A percentile compares a stretch with the other conserved stretches of the same genome.
Evolutionary conservation across 1,284 basidiomycete genomes (phyloP).

Genomic region (Gymnopus androsaceus): DNA sequence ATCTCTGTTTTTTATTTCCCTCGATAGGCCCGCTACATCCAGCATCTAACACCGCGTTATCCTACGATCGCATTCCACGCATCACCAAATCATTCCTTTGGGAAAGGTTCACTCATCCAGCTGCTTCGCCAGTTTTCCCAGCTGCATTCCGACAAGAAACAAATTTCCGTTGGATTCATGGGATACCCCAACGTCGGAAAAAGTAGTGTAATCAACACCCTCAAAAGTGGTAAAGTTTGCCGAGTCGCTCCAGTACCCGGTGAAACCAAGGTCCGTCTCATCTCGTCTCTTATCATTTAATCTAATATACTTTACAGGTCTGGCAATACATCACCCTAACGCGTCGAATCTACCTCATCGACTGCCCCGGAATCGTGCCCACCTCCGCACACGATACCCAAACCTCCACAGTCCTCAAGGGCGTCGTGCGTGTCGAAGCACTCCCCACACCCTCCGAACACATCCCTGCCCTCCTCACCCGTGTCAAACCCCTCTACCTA

Average conservation of each 20-base stretch:
- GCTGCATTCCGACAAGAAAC: slow-evolving; percentile 98
- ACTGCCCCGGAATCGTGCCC: slow-evolving; percentile 98
- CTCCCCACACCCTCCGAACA: slow-evolving; percentile 93
- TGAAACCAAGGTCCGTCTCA: slow-evolving; percentile 83
- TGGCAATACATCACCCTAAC: slow-evolving; percentile 99
- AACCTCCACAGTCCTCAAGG: slow-evolving; percentile 93
- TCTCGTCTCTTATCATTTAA: not conserved
- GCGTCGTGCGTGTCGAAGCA: slow-evolving; percentile 96
- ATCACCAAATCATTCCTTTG: slow-evolving; percentile 98
- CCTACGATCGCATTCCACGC: slow-evolving; percentile 99
- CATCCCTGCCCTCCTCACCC: slow-evolving; percentile 83
- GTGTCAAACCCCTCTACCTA: slow-evolving; percentile 93
- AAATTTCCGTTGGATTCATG: slow-evolving; percentile 97
- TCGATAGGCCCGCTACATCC: slow-evolving; percentile 97
- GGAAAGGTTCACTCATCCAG: slow-evolving; percentile 97
- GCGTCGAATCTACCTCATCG: slow-evolving; percentile 96
- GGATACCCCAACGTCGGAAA: slow-evolving; percentile 99
- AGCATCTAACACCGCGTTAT: slow-evolving; percentile 91
- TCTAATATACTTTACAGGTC: slow-evolving; percentile 50
- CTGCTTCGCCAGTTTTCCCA: slow-evolving; percentile 96
- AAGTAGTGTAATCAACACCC: slow-evolving; percentile 96
- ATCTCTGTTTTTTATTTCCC: not conserved
- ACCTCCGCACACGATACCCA: slow-evolving; percentile 90
- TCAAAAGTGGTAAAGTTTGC: slow-evolving; percentile 99
- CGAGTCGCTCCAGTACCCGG: slow-evolving; percentile 96